Percentiles rank a stretch among this genome's conserved stretches.
phyloP scores from a whole-genome alignment of 164 flowering plant species.

The Annona cherimola region DNA sequence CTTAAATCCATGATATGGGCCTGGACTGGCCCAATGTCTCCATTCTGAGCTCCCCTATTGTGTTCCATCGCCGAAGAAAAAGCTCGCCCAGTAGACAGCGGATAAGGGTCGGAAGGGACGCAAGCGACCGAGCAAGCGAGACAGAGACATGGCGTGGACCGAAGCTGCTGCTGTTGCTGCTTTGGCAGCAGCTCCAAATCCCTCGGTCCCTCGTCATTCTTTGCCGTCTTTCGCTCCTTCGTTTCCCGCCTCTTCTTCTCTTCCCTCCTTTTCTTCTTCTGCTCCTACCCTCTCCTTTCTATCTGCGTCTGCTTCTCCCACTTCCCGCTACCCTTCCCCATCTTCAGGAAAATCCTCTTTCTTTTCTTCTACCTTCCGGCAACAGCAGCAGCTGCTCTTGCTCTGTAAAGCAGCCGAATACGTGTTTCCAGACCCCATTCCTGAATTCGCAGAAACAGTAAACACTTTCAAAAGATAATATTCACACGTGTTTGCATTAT shows the following conservation, averaged over 20 bases:
- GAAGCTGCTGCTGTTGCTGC: neutral
- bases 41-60: no score
- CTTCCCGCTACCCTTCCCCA: neutral
- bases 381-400: constrained; percentile 5
- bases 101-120: no score
- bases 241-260: neutral
- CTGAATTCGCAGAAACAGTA: constrained; percentile 81
- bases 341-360: neutral
- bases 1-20: no score
- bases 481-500: neutral
- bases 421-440: constrained; percentile 92
- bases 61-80: no score
- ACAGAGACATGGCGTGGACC: neutral
- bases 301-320: neutral
- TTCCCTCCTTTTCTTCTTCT: neutral
- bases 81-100: no score
- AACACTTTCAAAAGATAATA: constrained; percentile 8
- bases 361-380: neutral
- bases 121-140: neutral
- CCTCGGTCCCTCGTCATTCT: neutral
- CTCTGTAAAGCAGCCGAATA: constrained; percentile 73
- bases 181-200: neutral
- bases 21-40: no score
- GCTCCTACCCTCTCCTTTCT: neutral
- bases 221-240: neutral